Evolutionary conservation across 2,329 filamentous ascomycete species (phyloP).

Genomic region (Drechmeria coniospora): DNA sequence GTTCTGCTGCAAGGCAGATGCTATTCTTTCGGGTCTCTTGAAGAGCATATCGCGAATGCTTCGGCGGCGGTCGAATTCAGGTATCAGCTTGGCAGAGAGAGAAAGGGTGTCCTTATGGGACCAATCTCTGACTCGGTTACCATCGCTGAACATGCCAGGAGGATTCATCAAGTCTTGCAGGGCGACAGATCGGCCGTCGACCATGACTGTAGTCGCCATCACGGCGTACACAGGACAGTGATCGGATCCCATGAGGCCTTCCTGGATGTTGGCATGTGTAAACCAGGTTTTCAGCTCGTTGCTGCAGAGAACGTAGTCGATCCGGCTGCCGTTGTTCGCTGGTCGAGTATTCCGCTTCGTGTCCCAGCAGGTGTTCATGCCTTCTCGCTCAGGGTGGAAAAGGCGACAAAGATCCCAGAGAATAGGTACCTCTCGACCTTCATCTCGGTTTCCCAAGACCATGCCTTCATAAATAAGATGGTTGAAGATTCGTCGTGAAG

Average conservation of each 20-base stretch:
- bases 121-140: conserved; percentile 52
- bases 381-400: conserved; percentile 62
- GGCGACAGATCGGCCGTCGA: conserved; percentile 32
- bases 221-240: conserved; percentile 85
- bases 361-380: conserved; percentile 98
- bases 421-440: conserved; percentile 53
- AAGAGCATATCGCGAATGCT: conserved; percentile 89
- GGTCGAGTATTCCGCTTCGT: conserved; percentile 90
- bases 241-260: conserved; percentile 86
- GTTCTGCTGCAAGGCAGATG: background rate
- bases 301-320: conserved; percentile 85
- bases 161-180: conserved; percentile 68
- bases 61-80: conserved; percentile 71
- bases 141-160: conserved; percentile 51
- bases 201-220: conserved; percentile 46
- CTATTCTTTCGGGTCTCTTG: conserved; percentile 15
- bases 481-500: conserved; percentile 67
- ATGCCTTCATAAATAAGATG: conserved; percentile 64
- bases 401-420: conserved; percentile 73
- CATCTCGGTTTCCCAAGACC: conserved; percentile 50
- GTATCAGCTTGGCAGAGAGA: conserved; percentile 67
- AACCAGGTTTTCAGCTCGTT: conserved; percentile 70
- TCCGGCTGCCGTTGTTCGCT: conserved; percentile 80
- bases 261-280: conserved; percentile 69
- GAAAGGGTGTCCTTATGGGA: conserved; percentile 50